phyloP scores from a whole-genome alignment of 371 early-diverging fungal species.

The Blyttiomyces sp. region DNA sequence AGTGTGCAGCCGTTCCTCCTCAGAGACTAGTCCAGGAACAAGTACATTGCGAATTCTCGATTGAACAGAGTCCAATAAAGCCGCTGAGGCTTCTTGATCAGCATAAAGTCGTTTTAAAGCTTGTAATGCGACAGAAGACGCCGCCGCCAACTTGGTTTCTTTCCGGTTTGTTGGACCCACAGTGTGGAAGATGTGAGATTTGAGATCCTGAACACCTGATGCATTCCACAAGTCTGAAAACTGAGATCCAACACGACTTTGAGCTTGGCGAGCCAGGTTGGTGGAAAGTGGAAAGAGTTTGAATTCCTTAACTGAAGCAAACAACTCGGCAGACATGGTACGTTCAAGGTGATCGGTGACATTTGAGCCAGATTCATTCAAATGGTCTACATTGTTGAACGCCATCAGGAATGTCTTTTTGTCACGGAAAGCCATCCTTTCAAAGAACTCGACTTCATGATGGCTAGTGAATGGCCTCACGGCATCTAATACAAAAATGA shows the following conservation, averaged over 20 bases:
- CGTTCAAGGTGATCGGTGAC: neutral
- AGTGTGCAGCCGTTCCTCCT: conserved; percentile 28
- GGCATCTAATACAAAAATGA: conserved; percentile 28
- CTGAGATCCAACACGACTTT: neutral
- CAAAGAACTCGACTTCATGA: conserved; percentile 21
- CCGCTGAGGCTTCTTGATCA: conserved; percentile 13
- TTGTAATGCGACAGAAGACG: conserved; percentile 3
- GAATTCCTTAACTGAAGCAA: neutral
- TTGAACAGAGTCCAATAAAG: conserved; percentile 11
- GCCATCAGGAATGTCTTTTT: conserved; percentile 27
- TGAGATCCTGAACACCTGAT: conserved; percentile 26
- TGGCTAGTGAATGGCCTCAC: conserved; percentile 7
- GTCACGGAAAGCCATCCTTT: conserved; percentile 14
- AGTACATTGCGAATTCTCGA: conserved; percentile 14
- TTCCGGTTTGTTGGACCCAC: conserved; percentile 13
- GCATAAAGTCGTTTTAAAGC: conserved; percentile 8
- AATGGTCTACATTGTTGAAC: conserved; percentile 15
- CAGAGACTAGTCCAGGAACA: conserved; percentile 15
- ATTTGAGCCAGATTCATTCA: neutral
- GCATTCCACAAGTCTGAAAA: conserved; percentile 16
- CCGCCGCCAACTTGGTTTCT: neutral
- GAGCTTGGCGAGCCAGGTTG: conserved; percentile 7
- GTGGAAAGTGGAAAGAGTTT: conserved; percentile 24
- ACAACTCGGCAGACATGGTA: neutral
- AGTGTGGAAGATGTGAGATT: conserved; percentile 15